Evolutionary conservation across 2,329 filamentous ascomycete genomes (phyloP), one percentile per base, ranked within the genome.

Genomic region (Neurospora sp.): DNA sequence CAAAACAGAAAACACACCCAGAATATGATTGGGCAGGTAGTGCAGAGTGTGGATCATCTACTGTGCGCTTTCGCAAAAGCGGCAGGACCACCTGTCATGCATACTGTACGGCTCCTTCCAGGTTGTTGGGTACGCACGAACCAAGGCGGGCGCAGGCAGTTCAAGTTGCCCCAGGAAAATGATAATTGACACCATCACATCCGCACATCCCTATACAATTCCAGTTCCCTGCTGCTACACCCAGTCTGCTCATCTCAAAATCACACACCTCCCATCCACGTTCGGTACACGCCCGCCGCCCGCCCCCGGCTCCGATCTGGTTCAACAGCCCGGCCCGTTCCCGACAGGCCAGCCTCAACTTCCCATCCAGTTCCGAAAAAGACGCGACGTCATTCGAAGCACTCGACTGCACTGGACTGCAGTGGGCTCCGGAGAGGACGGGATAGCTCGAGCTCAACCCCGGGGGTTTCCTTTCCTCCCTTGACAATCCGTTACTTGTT

Each of bases 271-370:
- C 74, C 68, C 66, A 40, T 52, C 70, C 71, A 43, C 73, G 70
- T 72, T 75, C 73, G 72, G 72, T 74, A 75, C 74, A 75, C 73
- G 70, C 74, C 74, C 74, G 74, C 73, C 74, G 33, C 73, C 10
- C 38, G 12, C 38, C 10, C 40, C 40, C 40, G 40, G 40, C 40
- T 41, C 40, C 40, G 40, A 41, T 41, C 40, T n/a, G 40, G 40
- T 41, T 41, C 40, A 41, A 15, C 40, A 41, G 40, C 40, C 40
- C 40, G 40, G 40, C 40, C 40, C 40, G 40, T 46, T 46, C 41
- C 41, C 41, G 41, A 46, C 41, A 46, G 41, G n/a, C 41, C n/a
- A 46, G 41, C 41, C 4, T 19, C 41, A 46, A 11, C 41, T 19
- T 46, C n/a, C 52, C 52, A 28, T 62, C 23, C 72, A 68, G 69